Base-by-base conservation (phyloP, 1,139 yeast genomes). In the Suhomyces coccinellae region DNA sequence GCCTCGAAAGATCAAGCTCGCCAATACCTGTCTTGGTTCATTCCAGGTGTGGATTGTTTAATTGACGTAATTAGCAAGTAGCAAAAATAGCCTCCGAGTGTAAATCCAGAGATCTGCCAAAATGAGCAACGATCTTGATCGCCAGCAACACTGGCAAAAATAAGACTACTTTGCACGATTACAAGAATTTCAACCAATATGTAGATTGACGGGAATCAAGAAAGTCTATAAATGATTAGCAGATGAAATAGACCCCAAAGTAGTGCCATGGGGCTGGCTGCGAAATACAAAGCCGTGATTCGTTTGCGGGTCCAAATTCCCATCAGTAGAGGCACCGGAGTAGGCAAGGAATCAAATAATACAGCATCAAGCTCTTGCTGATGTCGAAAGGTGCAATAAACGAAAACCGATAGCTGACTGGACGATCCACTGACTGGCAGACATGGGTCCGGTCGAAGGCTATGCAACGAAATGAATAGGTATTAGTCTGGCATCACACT, bases 401-500 rank as follows among this genome's bases (percentile, higher is more conserved):
- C 38, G 42, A 40, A 40, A 39, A 22, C 13, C 22, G 34, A 26
- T 26, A 26, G 29, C 29, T 26, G 29, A 26, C 29, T n/a, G 6
- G n/a, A 13, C 33, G 15, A n/a, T 12, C 17, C 29, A 26, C 29
- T 26, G 29, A 12, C 29, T 26, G 4, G 29, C 29, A 26, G 29
- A 12, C 24, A 6, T 11, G 29, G 29, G 29, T 10, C n/a, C 29
- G 29, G 36, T 33, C 36, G 36, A 33, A 33, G n/a, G 36, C 36
- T 22, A 11, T 16, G 22, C 15, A n/a, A 26, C 36, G 36, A 33
- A 33, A 33, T 33, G 36, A 33, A 33, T 13, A 15, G 31, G 38
- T 26, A 26, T 35, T 24, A 34, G 22, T 17, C 13, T 11, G 24
- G 24, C 24, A 6, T 20, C 24, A 20, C 13, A 15, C 39, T 58